These are phyloP conservation scores for Botrytis aclada DNA, from an alignment of 2,329 filamentous ascomycete genomes.

Conservation along the genomic window DNA sequence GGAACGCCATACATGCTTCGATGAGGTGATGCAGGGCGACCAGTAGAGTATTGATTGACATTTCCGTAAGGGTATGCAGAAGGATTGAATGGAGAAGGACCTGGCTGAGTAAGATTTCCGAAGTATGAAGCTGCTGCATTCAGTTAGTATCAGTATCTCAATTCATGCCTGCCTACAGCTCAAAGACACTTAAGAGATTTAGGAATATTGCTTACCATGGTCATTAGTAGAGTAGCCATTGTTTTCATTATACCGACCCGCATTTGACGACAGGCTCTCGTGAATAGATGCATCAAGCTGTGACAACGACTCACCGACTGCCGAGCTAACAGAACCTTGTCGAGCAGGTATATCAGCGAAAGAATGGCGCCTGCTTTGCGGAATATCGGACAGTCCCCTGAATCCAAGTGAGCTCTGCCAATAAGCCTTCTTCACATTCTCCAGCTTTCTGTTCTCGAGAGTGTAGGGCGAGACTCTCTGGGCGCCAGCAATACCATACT, in stretches of 20 bases:
- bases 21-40: conserved; percentile 57
- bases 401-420: conserved; percentile 73
- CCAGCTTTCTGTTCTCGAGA: conserved; percentile 60
- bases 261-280: conserved; percentile 33
- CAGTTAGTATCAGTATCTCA: conserved; percentile 27
- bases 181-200: background rate
- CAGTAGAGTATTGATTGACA: conserved; percentile 30
- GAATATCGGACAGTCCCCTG: conserved; percentile 56
- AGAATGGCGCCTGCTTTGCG: conserved; percentile 76
- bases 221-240: conserved; percentile 35
- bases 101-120: conserved; percentile 31
- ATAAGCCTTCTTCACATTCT: conserved; percentile 63
- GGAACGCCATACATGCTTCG: conserved; percentile 59
- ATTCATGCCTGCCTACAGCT: conserved; percentile 5
- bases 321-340: conserved; percentile 61
- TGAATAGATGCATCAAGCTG: conserved; percentile 37
- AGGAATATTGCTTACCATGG: conserved; percentile 35
- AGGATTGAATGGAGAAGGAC: conserved; percentile 23
- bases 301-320: conserved; percentile 48
- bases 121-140: conserved; percentile 37
- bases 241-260: conserved; percentile 35
- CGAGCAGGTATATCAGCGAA: conserved; percentile 68
- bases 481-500: conserved; percentile 37
- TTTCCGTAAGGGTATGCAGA: conserved; percentile 32
- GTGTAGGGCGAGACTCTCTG: conserved; percentile 38